Base-by-base conservation (phyloP, 192 early-diverging fungal species). In the Entophlyctis luteolus region DNA sequence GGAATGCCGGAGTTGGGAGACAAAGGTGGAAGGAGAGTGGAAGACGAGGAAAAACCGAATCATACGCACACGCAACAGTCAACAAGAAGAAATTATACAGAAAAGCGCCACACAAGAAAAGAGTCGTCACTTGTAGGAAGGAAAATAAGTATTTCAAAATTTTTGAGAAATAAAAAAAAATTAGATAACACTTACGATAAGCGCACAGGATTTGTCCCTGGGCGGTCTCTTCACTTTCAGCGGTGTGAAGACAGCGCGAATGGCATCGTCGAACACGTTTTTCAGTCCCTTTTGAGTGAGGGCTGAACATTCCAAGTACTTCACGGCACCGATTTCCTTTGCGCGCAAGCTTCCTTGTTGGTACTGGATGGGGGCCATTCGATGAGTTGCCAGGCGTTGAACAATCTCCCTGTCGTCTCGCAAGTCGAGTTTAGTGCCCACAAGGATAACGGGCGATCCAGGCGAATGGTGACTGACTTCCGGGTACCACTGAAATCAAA, bases 201-300 rank as follows among this genome's bases (percentile, higher is more conserved):
- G n/a, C n/a, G n/a, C n/a, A n/a, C n/a, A n/a, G n/a, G n/a, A n/a
- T n/a, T n/a, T n/a, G n/a, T n/a, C n/a, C n/a, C n/a, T n/a, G n/a
- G n/a, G n/a, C n/a, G n/a, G n/a, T n/a, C 39, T 42, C n/a, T 8
- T 42, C 39, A 12, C n/a, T 42, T 42, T 42, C 39, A n/a, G 39
- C 8, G 39, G 39, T n/a, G 10, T n/a, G n/a, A 42, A 42, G 8
- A 42, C 39, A n/a, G 39, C 39, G 8, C 39, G 8, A 42, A 42
- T 42, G n/a, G 39, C 39, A 8, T 42, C 39, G n/a, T 42, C 39
- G n/a, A 98, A 98, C 18, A 98, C 94, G 71, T 90, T 94, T 86
- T 98, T 97, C 63, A 98, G 74, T 29, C 95, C 90, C 74, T 81
- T 88, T 70, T 92, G 90, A 55, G 89, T 92, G 68, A 89, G 71